Evolutionary conservation across 163 green algal species (phyloP), one percentile per base, ranked within the genome.

Genomic region (Coccomyxa subellipsoidea): DNA sequence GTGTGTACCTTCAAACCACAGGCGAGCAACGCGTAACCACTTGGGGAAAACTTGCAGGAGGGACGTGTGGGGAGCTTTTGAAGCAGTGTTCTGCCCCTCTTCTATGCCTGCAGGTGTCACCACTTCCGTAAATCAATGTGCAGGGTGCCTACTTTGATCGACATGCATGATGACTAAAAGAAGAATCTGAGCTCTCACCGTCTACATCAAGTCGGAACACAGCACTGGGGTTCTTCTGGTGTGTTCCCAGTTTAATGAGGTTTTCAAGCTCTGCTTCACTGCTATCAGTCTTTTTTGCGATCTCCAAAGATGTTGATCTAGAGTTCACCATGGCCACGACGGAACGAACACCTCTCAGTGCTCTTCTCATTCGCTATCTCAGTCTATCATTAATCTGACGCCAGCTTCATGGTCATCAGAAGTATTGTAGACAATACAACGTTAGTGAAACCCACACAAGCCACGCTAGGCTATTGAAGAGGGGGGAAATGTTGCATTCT

Each of bases 1-100:
- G 75, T 38, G 38, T 71, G 81, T 53, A 85, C 84, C 66, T 34
- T 82, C 29, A 73, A 86, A 88, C 84, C 84, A 88, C 27, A 86
- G 70, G 27, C 59, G 70, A 29, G 78, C 69, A 7, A 88, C 81
- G 9, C 47, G 66, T 1, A 82, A 39, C 84, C 84, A 88, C 53
- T 88, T 88, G 23, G 82, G 82, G 75, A 82, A 80, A 0, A 82
- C 77, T 35, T 80, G 71, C 25, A 36, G 27, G 18, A 85, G 69
- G 15, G 82, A 82, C 29, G 38, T 59, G 40, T 82, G 59, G 23
- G 76, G 66, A 21, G 72, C 32, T 40, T 31, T 15, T 38, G 34
- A 23, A 15, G 31, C 69, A 23, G 27, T 25, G 27, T 18, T 23
- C 25, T 76, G 15, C 18, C 15, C 27, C 1, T 76, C 69, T 37